Evolutionary conservation across 2,329 filamentous ascomycete genomes (phyloP).

Genomic region (Pseudopithomyces chartarum): DNA sequence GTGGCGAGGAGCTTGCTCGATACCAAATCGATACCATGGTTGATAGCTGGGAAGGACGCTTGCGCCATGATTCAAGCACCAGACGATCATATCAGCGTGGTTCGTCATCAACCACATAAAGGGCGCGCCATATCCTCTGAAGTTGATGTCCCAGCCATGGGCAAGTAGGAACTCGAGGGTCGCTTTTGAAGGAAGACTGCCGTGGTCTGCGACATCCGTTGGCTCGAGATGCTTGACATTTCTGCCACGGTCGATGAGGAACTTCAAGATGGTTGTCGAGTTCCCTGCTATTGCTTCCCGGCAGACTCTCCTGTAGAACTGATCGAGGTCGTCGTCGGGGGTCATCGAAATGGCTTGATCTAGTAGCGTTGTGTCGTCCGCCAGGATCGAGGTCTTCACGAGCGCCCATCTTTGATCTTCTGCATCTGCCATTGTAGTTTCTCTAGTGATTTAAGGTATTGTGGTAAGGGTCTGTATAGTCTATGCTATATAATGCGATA

Average conservation of each 20-base stretch:
- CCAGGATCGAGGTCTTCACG: too few species aligned
- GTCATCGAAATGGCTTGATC: not conserved
- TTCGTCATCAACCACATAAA: conserved; percentile 13
- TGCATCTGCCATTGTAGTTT: too few species aligned
- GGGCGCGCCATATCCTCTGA: not conserved
- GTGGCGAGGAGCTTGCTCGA: too few species aligned
- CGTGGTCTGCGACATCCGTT: not conserved
- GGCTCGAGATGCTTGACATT: not conserved
- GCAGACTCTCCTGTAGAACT: not conserved
- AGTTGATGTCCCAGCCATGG: conserved; percentile 13
- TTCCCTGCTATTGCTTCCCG: not conserved
- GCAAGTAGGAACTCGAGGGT: conserved; percentile 8
- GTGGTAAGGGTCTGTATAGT: too few species aligned
- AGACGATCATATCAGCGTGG: conserved; percentile 6
- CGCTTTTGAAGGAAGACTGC: not conserved
- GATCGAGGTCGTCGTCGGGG: not conserved
- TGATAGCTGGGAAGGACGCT: not conserved
- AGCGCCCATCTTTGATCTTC: too few species aligned
- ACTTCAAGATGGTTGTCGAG: not conserved
- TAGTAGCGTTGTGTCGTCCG: not conserved
- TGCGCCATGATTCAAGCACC: conserved; percentile 14
- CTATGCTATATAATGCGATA: too few species aligned
- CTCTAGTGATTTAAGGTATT: too few species aligned
- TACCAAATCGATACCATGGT: too few species aligned
- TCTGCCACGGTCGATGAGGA: not conserved